Evolutionary conservation across 306 rosid species (phyloP).

Genomic region (Carpinus viminea): DNA sequence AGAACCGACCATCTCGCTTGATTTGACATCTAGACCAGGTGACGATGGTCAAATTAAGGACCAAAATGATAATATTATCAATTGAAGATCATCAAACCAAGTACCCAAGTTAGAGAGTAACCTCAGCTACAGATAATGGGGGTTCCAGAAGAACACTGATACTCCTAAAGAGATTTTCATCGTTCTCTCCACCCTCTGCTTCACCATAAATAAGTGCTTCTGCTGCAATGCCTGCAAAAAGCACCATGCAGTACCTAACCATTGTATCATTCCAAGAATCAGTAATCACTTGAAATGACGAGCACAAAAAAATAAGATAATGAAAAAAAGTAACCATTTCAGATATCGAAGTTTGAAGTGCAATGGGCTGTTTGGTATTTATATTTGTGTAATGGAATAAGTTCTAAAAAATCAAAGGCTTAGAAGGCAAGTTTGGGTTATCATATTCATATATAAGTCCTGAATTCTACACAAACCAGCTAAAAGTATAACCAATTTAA

Average conservation of each 20-base stretch:
- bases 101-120: slow-evolving; percentile 32
- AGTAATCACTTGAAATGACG: slow-evolving; percentile 22
- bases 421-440: slow-evolving; percentile 1
- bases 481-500: neutral
- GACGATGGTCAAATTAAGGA: slow-evolving; percentile 14
- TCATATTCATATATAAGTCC: neutral
- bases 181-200: slow-evolving; percentile 99
- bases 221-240: slow-evolving; percentile 95
- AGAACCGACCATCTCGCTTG: slow-evolving; percentile 98
- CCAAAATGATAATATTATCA: slow-evolving; percentile 3
- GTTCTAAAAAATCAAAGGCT: neutral
- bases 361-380: neutral
- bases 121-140: slow-evolving; percentile 81
- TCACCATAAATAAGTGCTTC: slow-evolving; percentile 96
- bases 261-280: slow-evolving; percentile 21
- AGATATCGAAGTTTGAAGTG: neutral
- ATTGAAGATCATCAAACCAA: slow-evolving; percentile 16
- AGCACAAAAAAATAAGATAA: neutral
- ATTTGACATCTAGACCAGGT: slow-evolving; percentile 75
- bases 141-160: slow-evolving; percentile 81
- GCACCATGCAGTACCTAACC: slow-evolving; percentile 94
- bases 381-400: neutral
- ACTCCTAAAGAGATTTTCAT: slow-evolving; percentile 83
- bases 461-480: neutral
- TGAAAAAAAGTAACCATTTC: neutral